These are phyloP conservation scores for Oemleria cerasiformis DNA, from an alignment of 306 rosid genomes.

Conservation along the genomic window DNA sequence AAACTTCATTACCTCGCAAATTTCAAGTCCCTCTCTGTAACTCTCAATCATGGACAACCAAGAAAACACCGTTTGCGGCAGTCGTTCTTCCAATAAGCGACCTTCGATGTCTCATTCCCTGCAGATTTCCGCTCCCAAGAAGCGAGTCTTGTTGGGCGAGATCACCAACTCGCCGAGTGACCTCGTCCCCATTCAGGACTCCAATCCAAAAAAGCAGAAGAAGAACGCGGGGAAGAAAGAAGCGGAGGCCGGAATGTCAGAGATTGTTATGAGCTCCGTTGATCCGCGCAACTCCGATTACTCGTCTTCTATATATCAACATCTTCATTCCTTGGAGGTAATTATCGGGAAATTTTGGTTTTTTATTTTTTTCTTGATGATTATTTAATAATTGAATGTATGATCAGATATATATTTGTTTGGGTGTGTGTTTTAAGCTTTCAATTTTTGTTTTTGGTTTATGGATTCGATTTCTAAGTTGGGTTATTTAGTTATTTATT, in stretches of 20 bases:
- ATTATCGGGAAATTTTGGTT: neutral
- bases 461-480: neutral
- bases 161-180: slow-evolving; percentile 36
- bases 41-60: slow-evolving; percentile 14
- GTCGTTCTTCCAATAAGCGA: slow-evolving; percentile 22
- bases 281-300: slow-evolving; percentile 10
- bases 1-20: neutral
- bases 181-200: slow-evolving; percentile 14
- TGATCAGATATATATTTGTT: neutral
- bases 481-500: neutral
- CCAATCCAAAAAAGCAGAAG: slow-evolving; percentile 7
- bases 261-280: slow-evolving; percentile 12
- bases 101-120: slow-evolving; percentile 2
- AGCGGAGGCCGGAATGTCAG: neutral
- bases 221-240: neutral
- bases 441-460: neutral
- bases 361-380: neutral
- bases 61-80: neutral
- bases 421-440: neutral
- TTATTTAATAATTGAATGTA: too few relatives aligned
- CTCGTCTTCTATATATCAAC: slow-evolving; percentile 16
- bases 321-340: slow-evolving; percentile 34
- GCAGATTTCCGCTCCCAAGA: slow-evolving; percentile 27
- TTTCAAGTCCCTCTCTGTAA: neutral
- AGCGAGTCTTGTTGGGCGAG: slow-evolving; percentile 31